These are phyloP conservation scores for Amanita jacksonii DNA, from an alignment of 768 basidiomycete species.

Conservation along the genomic window DNA sequence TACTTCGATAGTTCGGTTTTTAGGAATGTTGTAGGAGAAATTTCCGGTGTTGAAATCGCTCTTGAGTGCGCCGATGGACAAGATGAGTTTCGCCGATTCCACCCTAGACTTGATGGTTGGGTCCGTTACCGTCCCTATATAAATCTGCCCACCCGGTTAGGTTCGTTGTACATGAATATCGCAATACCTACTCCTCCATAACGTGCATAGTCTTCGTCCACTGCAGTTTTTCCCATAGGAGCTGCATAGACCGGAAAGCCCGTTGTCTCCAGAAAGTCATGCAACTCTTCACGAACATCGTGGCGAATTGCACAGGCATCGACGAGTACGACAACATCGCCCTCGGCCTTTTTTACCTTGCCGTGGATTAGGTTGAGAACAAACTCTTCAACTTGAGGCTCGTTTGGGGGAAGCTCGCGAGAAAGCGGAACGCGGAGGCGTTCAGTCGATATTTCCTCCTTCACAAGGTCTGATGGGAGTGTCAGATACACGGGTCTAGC, in stretches of 20 bases:
- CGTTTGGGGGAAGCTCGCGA: conserved; percentile 39
- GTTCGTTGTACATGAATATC: neutral
- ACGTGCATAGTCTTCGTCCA: conserved; percentile 61
- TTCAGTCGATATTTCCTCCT: conserved; percentile 53
- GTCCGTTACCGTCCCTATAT: conserved; percentile 61
- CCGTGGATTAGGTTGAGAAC: conserved; percentile 68
- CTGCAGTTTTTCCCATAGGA: conserved; percentile 74
- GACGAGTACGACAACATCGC: conserved; percentile 66
- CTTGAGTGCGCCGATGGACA: conserved; percentile 63
- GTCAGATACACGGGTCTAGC: conserved; percentile 84
- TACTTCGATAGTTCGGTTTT: conserved; percentile 54
- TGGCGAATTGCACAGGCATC: conserved; percentile 79
- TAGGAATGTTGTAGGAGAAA: conserved; percentile 68
- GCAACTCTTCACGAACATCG: conserved; percentile 50
- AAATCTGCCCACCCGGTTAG: conserved; percentile 38
- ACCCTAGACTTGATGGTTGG: conserved; percentile 62
- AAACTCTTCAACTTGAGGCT: conserved; percentile 49
- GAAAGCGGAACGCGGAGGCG: conserved; percentile 53
- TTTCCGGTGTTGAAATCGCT: conserved; percentile 87
- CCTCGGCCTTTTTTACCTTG: conserved; percentile 51
- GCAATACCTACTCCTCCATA: conserved; percentile 65
- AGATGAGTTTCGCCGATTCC: conserved; percentile 64
- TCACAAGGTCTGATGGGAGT: conserved; percentile 77
- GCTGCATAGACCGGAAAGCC: conserved; percentile 66
- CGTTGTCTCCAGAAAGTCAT: conserved; percentile 53